phyloP scores from a whole-genome alignment of 768 basidiomycete species.

The Mycena haematopus region DNA sequence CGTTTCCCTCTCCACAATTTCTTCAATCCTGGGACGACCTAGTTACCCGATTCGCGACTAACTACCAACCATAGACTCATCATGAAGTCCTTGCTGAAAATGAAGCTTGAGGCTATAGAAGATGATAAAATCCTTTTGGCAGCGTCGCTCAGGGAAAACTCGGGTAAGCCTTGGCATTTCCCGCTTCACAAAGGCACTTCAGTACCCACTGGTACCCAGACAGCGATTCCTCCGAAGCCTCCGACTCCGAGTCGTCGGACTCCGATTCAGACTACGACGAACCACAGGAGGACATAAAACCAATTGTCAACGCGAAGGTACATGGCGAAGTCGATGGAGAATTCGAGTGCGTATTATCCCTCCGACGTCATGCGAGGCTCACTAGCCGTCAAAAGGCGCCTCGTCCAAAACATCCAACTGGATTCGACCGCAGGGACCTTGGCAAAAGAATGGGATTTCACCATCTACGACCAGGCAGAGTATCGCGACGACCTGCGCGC shows the following conservation, averaged over 20 bases:
- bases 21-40: no score
- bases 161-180: neutral
- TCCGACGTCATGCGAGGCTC: neutral
- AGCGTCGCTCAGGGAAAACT: neutral
- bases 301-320: slow-evolving; percentile 31
- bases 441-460: slow-evolving; percentile 76
- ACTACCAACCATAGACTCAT: no score
- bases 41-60: no score
- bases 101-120: slow-evolving; percentile 28
- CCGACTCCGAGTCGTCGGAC: slow-evolving; percentile 1
- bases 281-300: slow-evolving; percentile 16
- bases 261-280: slow-evolving; percentile 21
- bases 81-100: slow-evolving; percentile 15
- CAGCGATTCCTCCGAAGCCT: neutral
- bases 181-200: neutral
- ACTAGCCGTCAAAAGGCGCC: slow-evolving; percentile 51
- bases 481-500: slow-evolving; percentile 76
- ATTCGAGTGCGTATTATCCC: slow-evolving; percentile 51
- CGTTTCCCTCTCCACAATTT: no score
- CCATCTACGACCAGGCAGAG: slow-evolving; percentile 67
- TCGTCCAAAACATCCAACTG: slow-evolving; percentile 69
- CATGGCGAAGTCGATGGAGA: slow-evolving; percentile 55
- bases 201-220: neutral
- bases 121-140: slow-evolving; percentile 16
- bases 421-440: slow-evolving; percentile 54